phyloP scores from a whole-genome alignment of 192 early-diverging fungal genomes.

The Coemansia sp. region DNA sequence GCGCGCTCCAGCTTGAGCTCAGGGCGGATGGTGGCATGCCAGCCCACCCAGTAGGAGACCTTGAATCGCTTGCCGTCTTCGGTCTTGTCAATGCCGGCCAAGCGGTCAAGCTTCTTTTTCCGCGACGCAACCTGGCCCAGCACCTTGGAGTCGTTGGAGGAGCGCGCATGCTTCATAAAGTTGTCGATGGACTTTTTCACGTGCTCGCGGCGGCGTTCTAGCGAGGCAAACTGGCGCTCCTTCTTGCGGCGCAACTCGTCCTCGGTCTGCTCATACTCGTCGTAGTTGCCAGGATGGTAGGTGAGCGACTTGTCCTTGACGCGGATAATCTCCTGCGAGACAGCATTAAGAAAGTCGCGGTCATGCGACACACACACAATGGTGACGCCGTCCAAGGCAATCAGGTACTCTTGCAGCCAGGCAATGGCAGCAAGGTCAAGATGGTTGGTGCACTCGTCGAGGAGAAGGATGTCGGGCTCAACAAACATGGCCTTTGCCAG shows the following conservation, averaged over 20 bases:
- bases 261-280: slow-evolving; percentile 71
- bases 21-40: slow-evolving; percentile 49
- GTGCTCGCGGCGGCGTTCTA: slow-evolving; percentile 68
- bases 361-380: slow-evolving; percentile 89
- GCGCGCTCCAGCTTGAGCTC: slow-evolving; percentile 56
- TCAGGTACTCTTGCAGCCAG: slow-evolving; percentile 82
- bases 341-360: slow-evolving; percentile 77
- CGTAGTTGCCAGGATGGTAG: slow-evolving; percentile 83
- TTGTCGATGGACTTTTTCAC: slow-evolving; percentile 78
- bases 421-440: slow-evolving; percentile 86
- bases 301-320: slow-evolving; percentile 65
- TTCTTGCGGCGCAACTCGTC: slow-evolving; percentile 70
- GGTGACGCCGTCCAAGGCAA: slow-evolving; percentile 58
- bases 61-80: slow-evolving; percentile 71
- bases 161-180: slow-evolving; percentile 63
- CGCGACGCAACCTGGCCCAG: slow-evolving; percentile 69
- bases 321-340: slow-evolving; percentile 71
- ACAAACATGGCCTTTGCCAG: slow-evolving; percentile 81
- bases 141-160: slow-evolving; percentile 79
- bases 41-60: slow-evolving; percentile 56
- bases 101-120: slow-evolving; percentile 69
- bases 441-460: slow-evolving; percentile 89
- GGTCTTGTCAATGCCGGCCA: slow-evolving; percentile 58
- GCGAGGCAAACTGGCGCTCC: slow-evolving; percentile 56
- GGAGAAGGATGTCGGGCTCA: slow-evolving; percentile 74